Conservation (phyloP, 2,329 filamentous ascomycete species). For the Fusarium solani-melongenae region DNA sequence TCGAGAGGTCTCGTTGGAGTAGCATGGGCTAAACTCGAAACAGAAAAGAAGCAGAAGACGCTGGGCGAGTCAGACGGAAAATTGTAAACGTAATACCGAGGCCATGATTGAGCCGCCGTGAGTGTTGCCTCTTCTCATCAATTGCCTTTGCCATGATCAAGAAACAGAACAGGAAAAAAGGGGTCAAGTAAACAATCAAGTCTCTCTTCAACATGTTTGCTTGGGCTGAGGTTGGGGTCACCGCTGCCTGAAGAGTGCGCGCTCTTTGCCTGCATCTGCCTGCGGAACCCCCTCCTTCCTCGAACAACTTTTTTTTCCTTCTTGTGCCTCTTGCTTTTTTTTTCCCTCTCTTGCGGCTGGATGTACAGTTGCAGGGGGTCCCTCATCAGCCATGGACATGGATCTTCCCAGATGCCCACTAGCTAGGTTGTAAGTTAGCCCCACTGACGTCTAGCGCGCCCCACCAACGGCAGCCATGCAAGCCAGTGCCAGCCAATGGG, state of each 20-base stretch:
- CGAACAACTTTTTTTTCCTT: background rate
- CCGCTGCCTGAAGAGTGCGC: slow-evolving; percentile 28
- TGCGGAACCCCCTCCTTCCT: slow-evolving; percentile 9
- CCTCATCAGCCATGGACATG: slow-evolving; percentile 21
- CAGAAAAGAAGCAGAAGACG: slow-evolving; percentile 38
- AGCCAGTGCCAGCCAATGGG: slow-evolving; percentile 49
- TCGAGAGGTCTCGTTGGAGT: background rate
- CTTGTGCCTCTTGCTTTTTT: slow-evolving; percentile 17
- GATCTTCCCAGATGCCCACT: slow-evolving; percentile 30
- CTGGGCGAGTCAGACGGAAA: slow-evolving; percentile 33
- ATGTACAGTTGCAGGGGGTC: slow-evolving; percentile 8
- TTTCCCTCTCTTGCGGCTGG: slow-evolving; percentile 30
- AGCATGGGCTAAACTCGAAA: slow-evolving; percentile 21
- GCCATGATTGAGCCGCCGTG: slow-evolving; percentile 13
- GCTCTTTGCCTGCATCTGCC: slow-evolving; percentile 19
- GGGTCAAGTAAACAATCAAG: background rate
- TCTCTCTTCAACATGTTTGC: background rate
- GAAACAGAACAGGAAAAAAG: background rate
- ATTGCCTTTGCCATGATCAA: background rate
- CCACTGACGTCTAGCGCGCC: slow-evolving; percentile 47
- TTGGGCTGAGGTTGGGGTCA: slow-evolving; percentile 4
- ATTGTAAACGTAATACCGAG: slow-evolving; percentile 29
- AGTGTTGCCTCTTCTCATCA: background rate
- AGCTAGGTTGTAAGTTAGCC: slow-evolving; percentile 9
- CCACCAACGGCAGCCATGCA: slow-evolving; percentile 51